These are phyloP conservation scores for Paramecium primaurelia DNA, from an alignment of 73 alveolate genomes.

Conservation along the genomic window DNA sequence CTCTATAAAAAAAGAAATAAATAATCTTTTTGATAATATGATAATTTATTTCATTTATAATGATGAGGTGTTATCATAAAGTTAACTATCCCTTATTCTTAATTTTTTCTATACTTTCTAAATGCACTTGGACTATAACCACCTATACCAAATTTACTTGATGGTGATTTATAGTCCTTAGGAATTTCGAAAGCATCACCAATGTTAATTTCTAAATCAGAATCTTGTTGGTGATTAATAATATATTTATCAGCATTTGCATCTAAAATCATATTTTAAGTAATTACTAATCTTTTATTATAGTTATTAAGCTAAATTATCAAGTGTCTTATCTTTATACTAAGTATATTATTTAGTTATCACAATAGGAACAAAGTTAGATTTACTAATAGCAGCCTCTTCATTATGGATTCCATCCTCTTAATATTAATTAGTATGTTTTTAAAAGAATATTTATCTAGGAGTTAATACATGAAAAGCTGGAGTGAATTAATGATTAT, in stretches of 20 bases:
- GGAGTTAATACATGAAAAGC: conserved; percentile 13
- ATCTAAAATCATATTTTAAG: not conserved
- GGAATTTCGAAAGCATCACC: not conserved
- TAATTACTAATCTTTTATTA: not conserved
- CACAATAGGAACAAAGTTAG: not conserved
- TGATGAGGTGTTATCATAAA: not conserved
- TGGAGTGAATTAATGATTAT: not conserved
- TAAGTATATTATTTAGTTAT: not conserved
- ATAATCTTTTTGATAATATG: not conserved
- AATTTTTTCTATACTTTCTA: not conserved
- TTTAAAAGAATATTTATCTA: not conserved
- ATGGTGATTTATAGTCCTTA: not conserved
- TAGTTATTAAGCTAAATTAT: not conserved
- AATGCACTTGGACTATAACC: conserved; percentile 29
- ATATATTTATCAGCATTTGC: not conserved
- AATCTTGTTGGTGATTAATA: not conserved
- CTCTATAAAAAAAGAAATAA: not conserved
- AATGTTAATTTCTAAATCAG: not conserved
- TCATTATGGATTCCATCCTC: not conserved
- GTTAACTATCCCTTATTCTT: not conserved
- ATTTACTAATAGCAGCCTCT: not conserved
- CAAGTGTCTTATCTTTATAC: not conserved
- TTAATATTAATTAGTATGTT: not conserved
- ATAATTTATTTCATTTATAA: not conserved
- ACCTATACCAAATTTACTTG: not conserved